Percentiles rank a stretch among this genome's conserved stretches.
Conservation (phyloP, 2,329 filamentous ascomycete genomes). For the Penicillium sp. region DNA sequence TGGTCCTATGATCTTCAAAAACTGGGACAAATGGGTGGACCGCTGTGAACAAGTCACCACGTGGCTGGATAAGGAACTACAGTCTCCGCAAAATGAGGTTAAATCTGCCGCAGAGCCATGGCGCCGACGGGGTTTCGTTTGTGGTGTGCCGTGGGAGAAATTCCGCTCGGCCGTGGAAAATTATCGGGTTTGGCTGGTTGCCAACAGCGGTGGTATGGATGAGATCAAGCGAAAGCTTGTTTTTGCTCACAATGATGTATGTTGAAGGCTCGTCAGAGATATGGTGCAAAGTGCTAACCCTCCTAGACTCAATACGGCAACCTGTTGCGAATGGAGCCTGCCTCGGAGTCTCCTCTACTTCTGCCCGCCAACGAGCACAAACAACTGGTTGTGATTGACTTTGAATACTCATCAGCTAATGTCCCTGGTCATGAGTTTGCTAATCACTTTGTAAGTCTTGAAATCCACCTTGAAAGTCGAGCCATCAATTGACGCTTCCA, state of each 20-base stretch:
- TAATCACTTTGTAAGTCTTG: conserved; percentile 73
- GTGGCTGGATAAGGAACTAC: conserved; percentile 55
- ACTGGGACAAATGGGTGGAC: conserved; percentile 90
- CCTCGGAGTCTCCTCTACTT: conserved; percentile 72
- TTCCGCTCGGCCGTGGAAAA: conserved; percentile 70
- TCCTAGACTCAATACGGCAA: conserved; percentile 93
- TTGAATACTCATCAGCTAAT: conserved; percentile 93
- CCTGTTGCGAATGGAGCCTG: conserved; percentile 70
- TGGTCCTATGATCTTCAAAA: conserved; percentile 79
- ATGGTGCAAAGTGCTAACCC: conserved; percentile 14
- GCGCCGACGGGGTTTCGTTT: conserved; percentile 69
- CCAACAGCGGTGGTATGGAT: conserved; percentile 61
- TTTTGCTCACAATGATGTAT: conserved; percentile 96
- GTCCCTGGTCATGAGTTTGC: conserved; percentile 83
- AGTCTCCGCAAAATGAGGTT: conserved; percentile 40
- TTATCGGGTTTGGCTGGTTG: conserved; percentile 69
- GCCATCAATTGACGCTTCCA: conserved; percentile 26
- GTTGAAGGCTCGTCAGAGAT: conserved; percentile 28
- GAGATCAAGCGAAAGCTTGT: conserved; percentile 69
- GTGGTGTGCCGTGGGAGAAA: conserved; percentile 72
- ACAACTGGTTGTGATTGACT: conserved; percentile 94
- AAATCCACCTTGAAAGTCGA: neutral
- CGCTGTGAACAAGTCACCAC: conserved; percentile 49
- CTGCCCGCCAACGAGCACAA: conserved; percentile 91
- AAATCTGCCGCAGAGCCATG: conserved; percentile 50